These are phyloP conservation scores for Passalora sequoiae DNA, from an alignment of 2,329 filamentous ascomycete species.

Conservation along the genomic window DNA sequence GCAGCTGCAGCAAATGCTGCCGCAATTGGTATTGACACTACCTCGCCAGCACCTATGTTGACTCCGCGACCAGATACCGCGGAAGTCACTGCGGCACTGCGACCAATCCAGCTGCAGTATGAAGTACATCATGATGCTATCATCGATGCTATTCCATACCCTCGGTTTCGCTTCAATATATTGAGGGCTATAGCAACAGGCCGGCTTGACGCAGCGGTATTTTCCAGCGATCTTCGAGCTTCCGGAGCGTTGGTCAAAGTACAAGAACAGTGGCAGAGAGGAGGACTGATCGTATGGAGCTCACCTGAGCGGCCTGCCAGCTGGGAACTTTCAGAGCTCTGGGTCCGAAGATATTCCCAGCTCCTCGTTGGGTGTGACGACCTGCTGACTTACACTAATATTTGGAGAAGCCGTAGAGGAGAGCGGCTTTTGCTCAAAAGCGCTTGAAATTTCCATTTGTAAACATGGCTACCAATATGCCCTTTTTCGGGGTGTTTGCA, in stretches of 20 bases:
- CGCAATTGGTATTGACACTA: slow-evolving; percentile 19
- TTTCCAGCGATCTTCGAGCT: slow-evolving; percentile 21
- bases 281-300: slow-evolving; percentile 37
- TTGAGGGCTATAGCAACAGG: slow-evolving; percentile 23
- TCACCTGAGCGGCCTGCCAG: slow-evolving; percentile 37
- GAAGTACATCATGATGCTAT: slow-evolving; percentile 28
- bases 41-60: slow-evolving; percentile 14
- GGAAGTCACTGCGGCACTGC: slow-evolving; percentile 20
- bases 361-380: slow-evolving; percentile 40
- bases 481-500: too few relatives aligned
- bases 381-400: slow-evolving; percentile 38
- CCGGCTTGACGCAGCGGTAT: slow-evolving; percentile 24
- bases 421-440: slow-evolving; percentile 25
- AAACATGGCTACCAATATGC: too few relatives aligned
- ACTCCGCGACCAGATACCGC: slow-evolving; percentile 15
- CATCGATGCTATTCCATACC: slow-evolving; percentile 29
- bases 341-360: slow-evolving; percentile 38
- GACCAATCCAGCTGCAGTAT: slow-evolving; percentile 26
- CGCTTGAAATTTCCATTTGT: too few relatives aligned
- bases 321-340: slow-evolving; percentile 43
- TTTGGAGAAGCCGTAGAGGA: slow-evolving; percentile 36
- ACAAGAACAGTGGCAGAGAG: slow-evolving; percentile 23
- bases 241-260: slow-evolving; percentile 26
- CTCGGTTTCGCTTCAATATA: slow-evolving; percentile 28
- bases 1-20: slow-evolving; percentile 26